phyloP scores from a whole-genome alignment of 2,329 filamentous ascomycete genomes.

The Sporothrix euskadiensis region DNA sequence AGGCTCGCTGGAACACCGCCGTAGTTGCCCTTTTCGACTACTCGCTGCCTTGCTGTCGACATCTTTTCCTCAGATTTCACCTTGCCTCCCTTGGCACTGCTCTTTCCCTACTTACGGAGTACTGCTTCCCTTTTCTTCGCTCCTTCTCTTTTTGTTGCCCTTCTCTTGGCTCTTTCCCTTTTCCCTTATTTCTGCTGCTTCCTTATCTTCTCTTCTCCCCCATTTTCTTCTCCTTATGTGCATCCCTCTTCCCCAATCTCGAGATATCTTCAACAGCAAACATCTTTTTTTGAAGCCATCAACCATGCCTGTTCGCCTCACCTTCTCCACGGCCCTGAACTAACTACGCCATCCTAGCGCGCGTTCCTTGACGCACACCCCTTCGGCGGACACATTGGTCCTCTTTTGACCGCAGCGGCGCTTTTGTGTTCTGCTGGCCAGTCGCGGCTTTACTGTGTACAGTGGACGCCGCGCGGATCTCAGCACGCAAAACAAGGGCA shows the following conservation, averaged over 20 bases:
- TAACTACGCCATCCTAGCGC: constrained; percentile 7
- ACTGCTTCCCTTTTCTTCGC: not conserved
- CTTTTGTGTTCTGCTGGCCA: constrained; percentile 19
- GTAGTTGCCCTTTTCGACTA: constrained; percentile 20
- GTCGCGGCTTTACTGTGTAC: constrained; percentile 4
- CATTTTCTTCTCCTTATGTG: not conserved
- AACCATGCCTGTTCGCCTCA: not conserved
- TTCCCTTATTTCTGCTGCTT: not conserved
- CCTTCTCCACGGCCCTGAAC: constrained; percentile 10
- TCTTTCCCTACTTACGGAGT: not conserved
- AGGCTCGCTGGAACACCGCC: not conserved
- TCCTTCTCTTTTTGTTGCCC: not conserved
- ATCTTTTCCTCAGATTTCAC: constrained; percentile 1
- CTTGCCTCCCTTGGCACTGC: constrained; percentile 14
- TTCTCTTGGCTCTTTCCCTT: not conserved
- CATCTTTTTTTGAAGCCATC: not conserved
- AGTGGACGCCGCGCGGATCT: not conserved
- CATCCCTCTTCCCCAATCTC: not conserved
- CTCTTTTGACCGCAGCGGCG: constrained; percentile 13
- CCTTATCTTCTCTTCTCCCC: not conserved
- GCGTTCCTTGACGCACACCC: not conserved
- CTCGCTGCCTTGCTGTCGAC: constrained; percentile 19
- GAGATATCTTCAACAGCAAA: not conserved
- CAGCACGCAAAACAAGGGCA: not conserved
- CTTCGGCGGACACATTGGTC: not conserved